These are phyloP conservation scores for Paraleonurus japonicus DNA, from an alignment of 257 asterid genomes.

Conservation along the genomic window DNA sequence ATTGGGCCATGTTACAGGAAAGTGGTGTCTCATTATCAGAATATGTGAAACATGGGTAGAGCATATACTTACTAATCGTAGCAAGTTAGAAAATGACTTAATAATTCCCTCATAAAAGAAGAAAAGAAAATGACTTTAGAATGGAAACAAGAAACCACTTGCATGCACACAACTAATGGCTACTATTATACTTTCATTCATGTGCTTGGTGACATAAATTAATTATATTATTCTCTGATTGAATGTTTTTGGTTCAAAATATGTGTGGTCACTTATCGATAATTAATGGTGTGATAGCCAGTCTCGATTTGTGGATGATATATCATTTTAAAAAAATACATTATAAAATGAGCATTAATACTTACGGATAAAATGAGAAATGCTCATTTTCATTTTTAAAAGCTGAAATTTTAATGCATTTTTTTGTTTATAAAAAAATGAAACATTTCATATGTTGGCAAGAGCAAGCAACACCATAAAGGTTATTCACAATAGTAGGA, in stretches of 20 bases:
- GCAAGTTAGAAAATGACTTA: constrained; percentile 3
- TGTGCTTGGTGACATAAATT: not conserved
- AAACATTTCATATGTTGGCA: too few relatives aligned
- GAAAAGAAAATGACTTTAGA: not conserved
- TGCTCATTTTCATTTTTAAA: too few relatives aligned
- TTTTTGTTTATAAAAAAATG: too few relatives aligned
- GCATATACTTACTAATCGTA: not conserved
- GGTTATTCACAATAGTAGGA: too few relatives aligned
- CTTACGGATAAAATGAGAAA: too few relatives aligned
- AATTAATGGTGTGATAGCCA: too few relatives aligned
- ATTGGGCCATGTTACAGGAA: not conserved
- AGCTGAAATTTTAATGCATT: too few relatives aligned
- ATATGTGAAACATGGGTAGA: not conserved
- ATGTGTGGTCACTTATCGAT: not conserved
- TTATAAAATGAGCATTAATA: too few relatives aligned
- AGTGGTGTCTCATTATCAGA: not conserved
- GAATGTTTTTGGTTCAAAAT: not conserved
- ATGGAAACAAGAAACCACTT: not conserved
- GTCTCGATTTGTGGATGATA: too few relatives aligned
- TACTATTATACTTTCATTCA: not conserved
- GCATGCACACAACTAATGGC: not conserved
- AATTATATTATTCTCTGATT: not conserved
- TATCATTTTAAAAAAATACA: too few relatives aligned
- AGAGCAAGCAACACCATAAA: too few relatives aligned
- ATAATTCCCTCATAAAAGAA: not conserved